Conservation (phyloP, 2,329 filamentous ascomycete genomes). For the Cordyceps javanica region DNA sequence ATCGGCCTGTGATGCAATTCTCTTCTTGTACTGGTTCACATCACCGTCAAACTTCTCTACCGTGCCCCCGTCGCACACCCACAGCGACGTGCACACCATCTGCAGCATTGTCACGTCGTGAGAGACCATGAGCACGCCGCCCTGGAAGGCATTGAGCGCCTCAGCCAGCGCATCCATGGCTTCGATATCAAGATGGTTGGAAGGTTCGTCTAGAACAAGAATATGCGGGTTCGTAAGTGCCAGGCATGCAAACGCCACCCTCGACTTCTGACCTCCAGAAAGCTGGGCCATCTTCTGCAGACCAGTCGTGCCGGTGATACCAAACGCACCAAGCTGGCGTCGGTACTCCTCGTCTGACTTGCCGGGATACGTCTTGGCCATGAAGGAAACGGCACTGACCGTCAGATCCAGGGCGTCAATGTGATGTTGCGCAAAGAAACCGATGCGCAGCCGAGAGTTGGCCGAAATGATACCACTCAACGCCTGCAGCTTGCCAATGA, state of each 20-base stretch:
- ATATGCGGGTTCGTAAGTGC: constrained; percentile 94
- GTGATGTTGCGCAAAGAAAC: constrained; percentile 98
- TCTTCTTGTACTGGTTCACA: constrained; percentile 96
- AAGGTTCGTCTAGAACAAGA: constrained; percentile 94
- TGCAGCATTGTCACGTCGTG: constrained; percentile 99
- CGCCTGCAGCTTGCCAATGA: constrained; percentile 77
- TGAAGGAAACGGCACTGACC: constrained; percentile 86
- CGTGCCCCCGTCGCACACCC: constrained; percentile 92
- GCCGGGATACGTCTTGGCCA: constrained; percentile 87
- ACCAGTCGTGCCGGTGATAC: constrained; percentile 88
- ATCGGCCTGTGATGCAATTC: constrained; percentile 84
- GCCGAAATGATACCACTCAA: constrained; percentile 78
- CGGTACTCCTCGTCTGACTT: constrained; percentile 95
- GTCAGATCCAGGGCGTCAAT: constrained; percentile 92
- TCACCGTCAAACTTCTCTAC: constrained; percentile 96
- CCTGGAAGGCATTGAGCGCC: constrained; percentile 80
- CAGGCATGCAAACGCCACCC: constrained; percentile 95
- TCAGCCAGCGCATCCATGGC: constrained; percentile 93
- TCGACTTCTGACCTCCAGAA: constrained; percentile 96
- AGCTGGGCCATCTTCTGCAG: constrained; percentile 92
- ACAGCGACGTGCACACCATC: constrained; percentile 88
- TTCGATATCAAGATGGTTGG: constrained; percentile 97
- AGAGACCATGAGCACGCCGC: constrained; percentile 95
- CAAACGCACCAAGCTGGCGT: constrained; percentile 83
- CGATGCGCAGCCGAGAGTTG: constrained; percentile 80